Evolutionary conservation across 768 basidiomycete genomes (phyloP), one percentile per base, ranked within the genome.

Genomic region (Leccinum truebloodii): DNA sequence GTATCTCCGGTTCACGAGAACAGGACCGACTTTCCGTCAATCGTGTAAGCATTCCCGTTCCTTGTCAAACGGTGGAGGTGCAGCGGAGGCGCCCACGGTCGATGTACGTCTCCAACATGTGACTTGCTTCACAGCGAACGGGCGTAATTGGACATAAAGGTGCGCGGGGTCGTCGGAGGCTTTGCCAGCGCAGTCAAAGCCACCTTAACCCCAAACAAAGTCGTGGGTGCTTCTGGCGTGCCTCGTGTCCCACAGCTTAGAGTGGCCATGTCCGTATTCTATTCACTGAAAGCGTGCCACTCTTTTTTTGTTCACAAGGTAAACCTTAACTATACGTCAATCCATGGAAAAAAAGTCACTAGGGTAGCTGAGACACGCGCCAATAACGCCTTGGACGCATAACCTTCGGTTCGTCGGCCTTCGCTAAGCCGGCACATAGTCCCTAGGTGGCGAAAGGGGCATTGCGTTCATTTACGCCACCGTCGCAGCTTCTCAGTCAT

Each of bases 161-260:
- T 35, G 39, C 6, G n/a, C 28, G 4, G 16, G 26, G 14, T 34
- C 18, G 28, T 53, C 46, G 52, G 53, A 55, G 13, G 34, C 1
- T 56, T 52, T 59, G 52, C 52, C 52, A 58, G 56, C 58, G 32
- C 41, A 24, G 52, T 41, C 41, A 44, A 54, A 48, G 41, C 24
- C 67, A 39, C 67, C 65, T 65, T 71, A 59, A 32, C 55, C 59
- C 70, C 70, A 70, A 67, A 63, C 57, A 64, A 59, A 46, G 63
- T 61, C 61, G 60, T 52, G 57, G 32, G 59, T 34, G 68, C 69
- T 71, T 73, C 73, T 71, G 63, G 69, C 66, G 58, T 56, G 55
- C 73, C 71, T 74, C 71, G 63, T 72, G 71, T 69, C 58, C 41
- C 14, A 35, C 35, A 24, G 44, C 44, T 46, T 46, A 46, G 28